These are phyloP conservation scores for Daedaleopsis nitida DNA, from an alignment of 768 basidiomycete species.

Conservation along the genomic window DNA sequence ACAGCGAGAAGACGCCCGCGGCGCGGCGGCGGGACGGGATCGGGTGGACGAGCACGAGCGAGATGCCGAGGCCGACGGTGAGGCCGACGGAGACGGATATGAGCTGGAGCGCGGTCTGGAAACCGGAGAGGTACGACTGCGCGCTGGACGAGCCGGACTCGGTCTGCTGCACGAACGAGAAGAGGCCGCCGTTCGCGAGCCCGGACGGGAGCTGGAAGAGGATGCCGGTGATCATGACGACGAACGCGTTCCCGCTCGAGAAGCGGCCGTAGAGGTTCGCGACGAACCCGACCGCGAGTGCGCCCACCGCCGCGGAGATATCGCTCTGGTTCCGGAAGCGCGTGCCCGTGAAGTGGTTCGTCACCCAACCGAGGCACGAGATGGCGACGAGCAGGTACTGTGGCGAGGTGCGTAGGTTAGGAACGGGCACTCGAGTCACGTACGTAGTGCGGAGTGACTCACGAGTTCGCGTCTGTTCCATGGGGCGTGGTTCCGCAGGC, in stretches of 20 bases:
- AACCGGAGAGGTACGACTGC: slow-evolving; percentile 65
- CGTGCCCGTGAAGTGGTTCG: slow-evolving; percentile 68
- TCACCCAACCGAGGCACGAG: slow-evolving; percentile 73
- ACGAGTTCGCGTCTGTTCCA: slow-evolving; percentile 60
- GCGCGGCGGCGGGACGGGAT: slow-evolving; percentile 59
- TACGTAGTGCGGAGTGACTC: slow-evolving; percentile 19
- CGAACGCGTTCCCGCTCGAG: slow-evolving; percentile 74
- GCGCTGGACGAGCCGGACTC: slow-evolving; percentile 47
- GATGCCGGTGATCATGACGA: slow-evolving; percentile 84
- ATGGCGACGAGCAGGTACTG: slow-evolving; percentile 58
- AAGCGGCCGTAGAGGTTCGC: slow-evolving; percentile 79
- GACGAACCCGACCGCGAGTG: slow-evolving; percentile 79
- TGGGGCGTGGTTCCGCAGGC: slow-evolving; percentile 65
- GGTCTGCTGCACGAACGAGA: slow-evolving; percentile 65
- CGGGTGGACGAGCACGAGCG: slow-evolving; percentile 66
- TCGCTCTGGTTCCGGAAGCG: slow-evolving; percentile 71
- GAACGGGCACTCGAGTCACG: no score
- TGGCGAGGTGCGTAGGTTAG: not conserved
- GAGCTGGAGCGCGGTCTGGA: slow-evolving; percentile 74
- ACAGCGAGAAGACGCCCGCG: slow-evolving; percentile 55
- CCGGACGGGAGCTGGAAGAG: slow-evolving; percentile 86
- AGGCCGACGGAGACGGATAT: slow-evolving; percentile 77
- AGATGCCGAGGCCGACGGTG: slow-evolving; percentile 79
- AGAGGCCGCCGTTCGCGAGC: slow-evolving; percentile 75
- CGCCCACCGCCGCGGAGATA: slow-evolving; percentile 78